Evolutionary conservation across 805 yeast species (phyloP), one percentile per base, ranked within the genome.

Genomic region (Ogataea salicorniae): DNA sequence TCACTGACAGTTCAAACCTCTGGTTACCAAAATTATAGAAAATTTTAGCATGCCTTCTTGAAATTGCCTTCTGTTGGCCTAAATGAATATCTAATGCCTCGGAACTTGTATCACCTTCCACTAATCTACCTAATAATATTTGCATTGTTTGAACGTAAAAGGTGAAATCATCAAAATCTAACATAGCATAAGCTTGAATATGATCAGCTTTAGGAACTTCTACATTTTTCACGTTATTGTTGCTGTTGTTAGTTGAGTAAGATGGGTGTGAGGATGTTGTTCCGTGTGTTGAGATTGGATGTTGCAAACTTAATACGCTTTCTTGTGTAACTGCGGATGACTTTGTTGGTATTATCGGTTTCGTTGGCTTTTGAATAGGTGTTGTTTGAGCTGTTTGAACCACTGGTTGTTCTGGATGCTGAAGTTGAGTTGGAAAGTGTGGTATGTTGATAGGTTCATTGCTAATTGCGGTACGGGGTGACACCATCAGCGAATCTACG

Each of bases 21-120:
- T 92, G 98, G 4, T 95, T 90, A 4, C 97, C 98, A 67, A 94
- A 94, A 63, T 94, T 94, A 71, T 92, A 94, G 64, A 91, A 92
- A 15, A 94, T 92, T 67, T 88, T 91, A 5, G 98, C 99, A 67
- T 94, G 99, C 49, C 89, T 75, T 61, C 99, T 72, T 6, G 97
- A 89, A 16, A 94, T 89, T 9, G 97, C 95, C 70, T 94, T 94
- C 38, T 91, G 87, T 14, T 87, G 81, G 9, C 97, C 96, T 39
- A 94, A 68, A 70, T 94, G 96, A 39, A 94, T 96, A 69, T 92
- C 99, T 11, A 92, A 87, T 5, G 87, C 77, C 57, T 85, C 71
- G 2, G 66, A 59, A 15, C 53, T 54, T 16, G 62, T 60, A 54
- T 84, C 84, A 46, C 83, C 79, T 58, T 84, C 92, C 9, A 91